Evolutionary conservation across 108 stramenopile species (phyloP), one percentile per base, ranked within the genome.

Genomic region (Cyclotella cryptica): DNA sequence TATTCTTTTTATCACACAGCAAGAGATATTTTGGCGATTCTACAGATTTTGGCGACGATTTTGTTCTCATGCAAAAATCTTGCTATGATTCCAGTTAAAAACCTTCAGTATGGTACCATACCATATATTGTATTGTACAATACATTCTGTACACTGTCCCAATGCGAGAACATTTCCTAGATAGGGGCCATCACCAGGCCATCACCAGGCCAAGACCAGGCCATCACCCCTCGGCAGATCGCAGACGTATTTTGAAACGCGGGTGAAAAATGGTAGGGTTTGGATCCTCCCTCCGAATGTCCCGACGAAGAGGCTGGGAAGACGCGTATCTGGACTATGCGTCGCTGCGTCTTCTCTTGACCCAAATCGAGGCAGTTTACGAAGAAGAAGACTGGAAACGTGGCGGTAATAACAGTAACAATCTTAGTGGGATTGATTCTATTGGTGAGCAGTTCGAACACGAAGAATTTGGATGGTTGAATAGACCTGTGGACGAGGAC

Each of bases 281-380:
- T 40, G 85, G 81, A 28, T 74, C 80, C 43, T 79, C 82, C 42
- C 72, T 83, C 21, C 85, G 82, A 14, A 53, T 75, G 46, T 77
- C 82, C 41, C 72, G 85, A 7, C 81, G 85, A 21, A 63, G 71
- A 11, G 85, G 82, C 0, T 83, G 85, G 85, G 82, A 86, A 66
- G 71, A 71, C 29, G 85, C 85, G 5, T 86, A 86, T 44, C 40
- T 86, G 12, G 81, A 86, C 65, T 86, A 86, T 29, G 71, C 77
- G 21, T 77, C 80, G 9, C 60, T 86, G 1, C 80, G 77, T 11
- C 39, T 78, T 7, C 66, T 83, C 1, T 61, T 86, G 19, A 78
- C 71, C 17, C 81, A 83, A 65, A 86, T 86, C 42, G 85, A 86
- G 40, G 82, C 93, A 12, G 88, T 92, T 8, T 94, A 94, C 69